These are phyloP conservation scores for Boletus sp. DNA, from an alignment of 768 basidiomycete species.

Conservation along the genomic window DNA sequence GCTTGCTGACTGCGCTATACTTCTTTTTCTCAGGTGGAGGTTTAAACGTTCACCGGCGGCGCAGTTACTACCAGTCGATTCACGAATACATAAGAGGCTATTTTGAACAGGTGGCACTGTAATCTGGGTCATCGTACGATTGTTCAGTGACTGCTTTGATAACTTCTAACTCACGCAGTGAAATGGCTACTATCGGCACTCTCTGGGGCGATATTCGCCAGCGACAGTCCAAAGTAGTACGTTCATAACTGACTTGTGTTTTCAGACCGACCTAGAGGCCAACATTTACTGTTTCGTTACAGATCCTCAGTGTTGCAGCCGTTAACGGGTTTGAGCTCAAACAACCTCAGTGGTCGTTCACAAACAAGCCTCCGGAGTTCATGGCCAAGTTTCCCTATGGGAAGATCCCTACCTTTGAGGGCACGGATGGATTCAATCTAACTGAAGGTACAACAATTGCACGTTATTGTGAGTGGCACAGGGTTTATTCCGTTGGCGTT, in stretches of 20 bases:
- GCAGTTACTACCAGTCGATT: background rate
- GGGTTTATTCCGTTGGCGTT: no score
- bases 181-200: conserved; percentile 19
- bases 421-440: conserved; percentile 17
- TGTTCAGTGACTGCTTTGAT: background rate
- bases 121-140: no score
- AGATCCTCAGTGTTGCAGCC: conserved; percentile 23
- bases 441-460: conserved; percentile 21
- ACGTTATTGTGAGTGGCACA: conserved; percentile 16
- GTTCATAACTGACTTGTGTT: background rate
- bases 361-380: conserved; percentile 12
- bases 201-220: conserved; percentile 20
- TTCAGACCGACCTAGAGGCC: background rate
- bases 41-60: background rate
- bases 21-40: background rate
- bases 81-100: background rate
- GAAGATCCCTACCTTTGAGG: conserved; percentile 25
- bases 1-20: background rate
- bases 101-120: no score
- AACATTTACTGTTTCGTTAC: background rate
- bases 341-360: conserved; percentile 12
- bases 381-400: conserved; percentile 19
- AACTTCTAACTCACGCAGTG: background rate
- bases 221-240: conserved; percentile 24
- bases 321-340: conserved; percentile 16